A percentile compares a stretch with the other conserved stretches of the same genome.
phyloP scores from a whole-genome alignment of 2,329 filamentous ascomycete species.

The Nothomitra cinnamomea region DNA sequence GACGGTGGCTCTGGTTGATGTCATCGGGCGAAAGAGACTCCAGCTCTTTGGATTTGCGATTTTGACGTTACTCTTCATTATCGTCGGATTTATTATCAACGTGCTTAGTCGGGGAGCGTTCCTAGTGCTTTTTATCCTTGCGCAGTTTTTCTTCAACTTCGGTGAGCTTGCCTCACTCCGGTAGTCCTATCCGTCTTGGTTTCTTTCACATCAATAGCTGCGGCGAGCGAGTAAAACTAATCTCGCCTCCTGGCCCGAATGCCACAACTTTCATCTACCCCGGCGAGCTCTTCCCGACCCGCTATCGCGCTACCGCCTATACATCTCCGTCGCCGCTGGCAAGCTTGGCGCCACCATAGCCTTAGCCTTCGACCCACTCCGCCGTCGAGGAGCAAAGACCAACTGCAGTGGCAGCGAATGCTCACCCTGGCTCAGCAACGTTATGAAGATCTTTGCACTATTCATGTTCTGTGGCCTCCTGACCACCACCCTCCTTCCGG shows the following conservation, averaged over 20 bases:
- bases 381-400: neutral
- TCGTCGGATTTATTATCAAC: slow-evolving; percentile 32
- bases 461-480: slow-evolving; percentile 5
- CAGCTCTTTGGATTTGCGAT: slow-evolving; percentile 40
- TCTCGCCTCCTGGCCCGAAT: neutral
- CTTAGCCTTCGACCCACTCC: slow-evolving; percentile 1
- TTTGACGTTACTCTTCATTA: slow-evolving; percentile 30
- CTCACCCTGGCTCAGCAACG: slow-evolving; percentile 4
- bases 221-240: no score
- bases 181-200: no score
- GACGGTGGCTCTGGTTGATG: slow-evolving; percentile 58
- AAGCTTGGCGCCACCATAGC: slow-evolving; percentile 29
- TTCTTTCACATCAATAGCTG: no score
- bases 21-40: slow-evolving; percentile 59
- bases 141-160: slow-evolving; percentile 37
- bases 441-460: slow-evolving; percentile 7
- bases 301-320: slow-evolving; percentile 35
- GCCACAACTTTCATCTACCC: slow-evolving; percentile 30
- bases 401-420: neutral
- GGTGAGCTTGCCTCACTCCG: slow-evolving; percentile 23
- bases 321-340: slow-evolving; percentile 33
- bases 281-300: slow-evolving; percentile 38
- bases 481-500: slow-evolving; percentile 4
- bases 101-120: slow-evolving; percentile 24
- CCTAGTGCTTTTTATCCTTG: slow-evolving; percentile 28